phyloP scores from a whole-genome alignment of 2,329 filamentous ascomycete species.

The Phyllosticta citribraziliensis region DNA sequence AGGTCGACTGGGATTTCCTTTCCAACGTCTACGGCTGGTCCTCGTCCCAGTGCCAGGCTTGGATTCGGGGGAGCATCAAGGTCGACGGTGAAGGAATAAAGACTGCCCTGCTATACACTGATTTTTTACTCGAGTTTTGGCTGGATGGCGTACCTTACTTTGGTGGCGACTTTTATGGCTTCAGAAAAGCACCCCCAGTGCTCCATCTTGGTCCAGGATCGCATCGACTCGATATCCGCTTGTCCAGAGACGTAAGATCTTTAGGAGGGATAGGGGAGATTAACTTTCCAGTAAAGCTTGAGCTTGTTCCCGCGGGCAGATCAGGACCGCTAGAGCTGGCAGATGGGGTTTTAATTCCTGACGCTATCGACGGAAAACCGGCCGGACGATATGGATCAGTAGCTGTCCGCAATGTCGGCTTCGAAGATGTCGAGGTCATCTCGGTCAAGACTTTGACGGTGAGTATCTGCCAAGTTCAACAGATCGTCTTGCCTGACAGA shows the following conservation, averaged over 20 bases:
- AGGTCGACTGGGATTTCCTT: slow-evolving; percentile 45
- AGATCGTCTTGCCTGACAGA: background rate
- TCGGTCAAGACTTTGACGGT: slow-evolving; percentile 16
- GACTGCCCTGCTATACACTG: slow-evolving; percentile 35
- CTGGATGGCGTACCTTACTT: slow-evolving; percentile 43
- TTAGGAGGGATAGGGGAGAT: slow-evolving; percentile 44
- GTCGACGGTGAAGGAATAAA: slow-evolving; percentile 26
- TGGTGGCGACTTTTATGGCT: slow-evolving; percentile 48
- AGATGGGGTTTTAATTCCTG: slow-evolving; percentile 34
- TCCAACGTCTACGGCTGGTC: slow-evolving; percentile 50
- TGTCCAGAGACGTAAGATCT: slow-evolving; percentile 47
- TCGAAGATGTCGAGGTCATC: slow-evolving; percentile 25
- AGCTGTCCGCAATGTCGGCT: slow-evolving; percentile 37
- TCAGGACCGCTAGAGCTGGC: slow-evolving; percentile 21
- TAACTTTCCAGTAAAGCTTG: slow-evolving; percentile 21
- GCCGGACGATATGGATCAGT: slow-evolving; percentile 41
- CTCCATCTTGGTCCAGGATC: slow-evolving; percentile 39
- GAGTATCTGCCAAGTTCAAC: background rate
- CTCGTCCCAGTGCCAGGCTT: slow-evolving; percentile 49
- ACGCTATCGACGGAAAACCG: slow-evolving; percentile 40
- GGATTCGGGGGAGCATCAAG: slow-evolving; percentile 42
- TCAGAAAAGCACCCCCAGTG: slow-evolving; percentile 40
- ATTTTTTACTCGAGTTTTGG: slow-evolving; percentile 44
- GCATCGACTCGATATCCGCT: slow-evolving; percentile 43
- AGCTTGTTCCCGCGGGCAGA: slow-evolving; percentile 25